A percentile compares a stretch with the other conserved stretches of the same genome.
Conservation (phyloP, 2,329 filamentous ascomycete species). For the Neophaeococcomyces aloes region DNA sequence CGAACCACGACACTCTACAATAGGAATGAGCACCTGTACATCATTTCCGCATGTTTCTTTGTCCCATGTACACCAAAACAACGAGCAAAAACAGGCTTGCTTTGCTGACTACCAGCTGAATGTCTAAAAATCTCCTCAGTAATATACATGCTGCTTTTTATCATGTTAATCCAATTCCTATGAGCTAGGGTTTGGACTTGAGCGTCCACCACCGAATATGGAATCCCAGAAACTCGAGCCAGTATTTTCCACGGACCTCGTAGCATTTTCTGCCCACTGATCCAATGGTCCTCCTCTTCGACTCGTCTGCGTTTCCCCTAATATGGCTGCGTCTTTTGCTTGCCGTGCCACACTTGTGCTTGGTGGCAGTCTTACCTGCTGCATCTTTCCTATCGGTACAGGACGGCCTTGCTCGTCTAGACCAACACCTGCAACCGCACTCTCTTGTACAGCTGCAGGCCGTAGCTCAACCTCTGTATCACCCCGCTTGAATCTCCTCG, state of each 20-base stretch:
- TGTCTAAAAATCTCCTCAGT: too few relatives aligned
- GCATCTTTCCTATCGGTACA: constrained; percentile 16
- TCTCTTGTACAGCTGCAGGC: constrained; percentile 9
- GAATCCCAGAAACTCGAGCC: constrained; percentile 3
- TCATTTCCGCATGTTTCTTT: too few relatives aligned
- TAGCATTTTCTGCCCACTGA: constrained; percentile 16
- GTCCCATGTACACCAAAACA: too few relatives aligned
- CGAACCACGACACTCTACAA: too few relatives aligned
- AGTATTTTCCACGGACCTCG: constrained; percentile 5
- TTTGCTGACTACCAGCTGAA: too few relatives aligned
- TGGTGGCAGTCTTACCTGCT: constrained; percentile 1
- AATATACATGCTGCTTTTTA: too few relatives aligned
- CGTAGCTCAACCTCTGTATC: constrained; percentile 12
- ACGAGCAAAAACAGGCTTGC: too few relatives aligned
- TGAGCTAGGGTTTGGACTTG: too few relatives aligned
- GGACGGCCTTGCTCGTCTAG: constrained; percentile 21
- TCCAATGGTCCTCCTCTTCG: constrained; percentile 16
- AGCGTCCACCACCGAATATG: constrained; percentile 1
- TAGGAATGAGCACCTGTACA: too few relatives aligned
- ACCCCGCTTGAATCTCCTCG: constrained; percentile 9
- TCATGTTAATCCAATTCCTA: too few relatives aligned
- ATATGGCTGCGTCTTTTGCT: constrained; percentile 5
- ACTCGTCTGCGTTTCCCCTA: constrained; percentile 5
- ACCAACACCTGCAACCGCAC: constrained; percentile 17
- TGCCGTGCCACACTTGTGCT: background rate